These are phyloP conservation scores for Debaryomycetaceae sp. DNA, from an alignment of 1,139 yeast species.

Conservation along the genomic window DNA sequence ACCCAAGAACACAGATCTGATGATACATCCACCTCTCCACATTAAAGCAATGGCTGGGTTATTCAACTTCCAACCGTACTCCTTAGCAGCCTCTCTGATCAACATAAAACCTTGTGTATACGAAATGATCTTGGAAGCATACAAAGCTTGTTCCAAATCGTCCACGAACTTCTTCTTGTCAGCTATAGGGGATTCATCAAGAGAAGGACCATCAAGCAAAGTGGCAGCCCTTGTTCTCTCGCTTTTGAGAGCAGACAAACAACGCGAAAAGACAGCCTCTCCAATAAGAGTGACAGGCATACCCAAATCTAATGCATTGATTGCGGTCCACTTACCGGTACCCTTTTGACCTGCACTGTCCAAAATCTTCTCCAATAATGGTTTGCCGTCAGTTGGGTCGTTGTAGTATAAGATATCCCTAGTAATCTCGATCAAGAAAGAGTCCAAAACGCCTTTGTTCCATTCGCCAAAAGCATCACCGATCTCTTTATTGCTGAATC, in stretches of 20 bases:
- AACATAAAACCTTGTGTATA: constrained; percentile 99
- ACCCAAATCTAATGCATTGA: constrained; percentile 95
- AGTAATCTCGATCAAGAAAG: constrained; percentile 95
- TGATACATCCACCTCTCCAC: constrained; percentile 99
- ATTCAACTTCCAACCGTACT: constrained; percentile 95
- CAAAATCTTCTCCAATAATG: constrained; percentile 92
- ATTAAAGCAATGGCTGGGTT: constrained; percentile 97
- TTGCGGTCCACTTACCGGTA: constrained; percentile 99
- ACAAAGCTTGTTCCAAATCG: constrained; percentile 95
- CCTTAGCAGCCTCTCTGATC: constrained; percentile 96
- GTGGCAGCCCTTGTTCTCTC: constrained; percentile 88
- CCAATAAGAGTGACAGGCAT: constrained; percentile 98
- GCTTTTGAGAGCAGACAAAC: constrained; percentile 85
- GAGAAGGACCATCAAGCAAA: constrained; percentile 72
- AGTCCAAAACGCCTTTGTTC: constrained; percentile 98
- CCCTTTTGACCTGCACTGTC: constrained; percentile 99
- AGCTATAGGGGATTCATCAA: constrained; percentile 52
- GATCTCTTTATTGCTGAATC: constrained; percentile 85
- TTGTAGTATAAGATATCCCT: constrained; percentile 87
- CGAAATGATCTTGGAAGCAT: constrained; percentile 97
- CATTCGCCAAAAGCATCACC: constrained; percentile 89
- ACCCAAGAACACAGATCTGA: constrained; percentile 96
- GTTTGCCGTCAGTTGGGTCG: constrained; percentile 83
- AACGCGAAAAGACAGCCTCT: constrained; percentile 97
- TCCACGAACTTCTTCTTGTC: constrained; percentile 84